phyloP scores from a whole-genome alignment of 345 rosid species.

The Rhodomyrtus tomentosa region DNA sequence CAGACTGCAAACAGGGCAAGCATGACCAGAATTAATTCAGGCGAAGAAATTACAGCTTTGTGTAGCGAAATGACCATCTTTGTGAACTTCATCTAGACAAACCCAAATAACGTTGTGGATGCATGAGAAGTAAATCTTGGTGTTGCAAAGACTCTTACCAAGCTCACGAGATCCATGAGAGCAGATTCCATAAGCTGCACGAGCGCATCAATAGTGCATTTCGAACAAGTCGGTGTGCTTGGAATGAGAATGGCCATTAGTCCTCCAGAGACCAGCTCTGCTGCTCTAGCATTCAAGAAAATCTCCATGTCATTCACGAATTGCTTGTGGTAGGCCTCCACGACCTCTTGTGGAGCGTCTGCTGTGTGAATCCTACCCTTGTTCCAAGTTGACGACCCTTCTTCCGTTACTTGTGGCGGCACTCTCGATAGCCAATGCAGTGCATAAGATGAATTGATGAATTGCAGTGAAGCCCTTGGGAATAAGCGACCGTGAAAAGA shows the following conservation, averaged over 20 bases:
- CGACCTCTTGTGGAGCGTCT: not conserved
- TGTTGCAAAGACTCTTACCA: not conserved
- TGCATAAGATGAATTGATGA: conserved; percentile 15
- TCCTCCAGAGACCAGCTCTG: not conserved
- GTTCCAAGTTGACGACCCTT: not conserved
- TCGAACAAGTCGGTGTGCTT: not conserved
- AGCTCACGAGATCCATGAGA: not conserved
- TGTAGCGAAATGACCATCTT: not conserved
- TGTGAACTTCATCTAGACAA: not conserved
- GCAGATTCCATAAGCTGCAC: not conserved
- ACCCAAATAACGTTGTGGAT: not conserved
- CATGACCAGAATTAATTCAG: not conserved
- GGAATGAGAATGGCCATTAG: not conserved
- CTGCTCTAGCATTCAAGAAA: not conserved
- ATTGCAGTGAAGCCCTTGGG: conserved; percentile 17
- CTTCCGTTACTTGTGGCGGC: not conserved
- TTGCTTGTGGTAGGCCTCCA: not conserved
- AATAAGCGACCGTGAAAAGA: conserved; percentile 22
- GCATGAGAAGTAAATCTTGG: not conserved
- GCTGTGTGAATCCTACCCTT: not conserved
- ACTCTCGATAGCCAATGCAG: not conserved
- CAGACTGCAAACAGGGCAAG: not conserved
- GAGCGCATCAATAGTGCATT: not conserved
- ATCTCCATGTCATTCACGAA: not conserved
- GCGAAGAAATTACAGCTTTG: not conserved